Evolutionary conservation across 495 filamentous ascomycete species (phyloP).

Genomic region (Annulohypoxylon nitens): DNA sequence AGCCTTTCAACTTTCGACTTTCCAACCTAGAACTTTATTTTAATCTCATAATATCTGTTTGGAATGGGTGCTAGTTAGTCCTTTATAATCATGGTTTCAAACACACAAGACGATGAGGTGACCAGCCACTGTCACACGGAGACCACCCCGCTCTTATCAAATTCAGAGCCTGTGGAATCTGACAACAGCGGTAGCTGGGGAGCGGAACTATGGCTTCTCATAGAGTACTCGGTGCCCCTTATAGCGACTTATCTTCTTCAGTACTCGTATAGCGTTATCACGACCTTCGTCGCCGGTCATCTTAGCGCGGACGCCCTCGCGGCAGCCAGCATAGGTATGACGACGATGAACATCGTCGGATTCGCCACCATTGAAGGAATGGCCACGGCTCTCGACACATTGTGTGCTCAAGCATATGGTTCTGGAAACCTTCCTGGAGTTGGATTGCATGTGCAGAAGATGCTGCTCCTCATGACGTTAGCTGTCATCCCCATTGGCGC

Average conservation of each 20-base stretch:
- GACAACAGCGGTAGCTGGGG: slow-evolving; percentile 24
- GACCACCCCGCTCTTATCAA: slow-evolving; percentile 28
- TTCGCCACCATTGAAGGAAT: slow-evolving; percentile 80
- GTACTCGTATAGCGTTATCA: slow-evolving; percentile 78
- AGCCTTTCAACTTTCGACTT: background rate
- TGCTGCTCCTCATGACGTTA: slow-evolving; percentile 74
- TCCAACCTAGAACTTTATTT: background rate
- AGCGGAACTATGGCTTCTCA: slow-evolving; percentile 53
- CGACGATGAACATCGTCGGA: slow-evolving; percentile 72
- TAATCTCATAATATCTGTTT: background rate
- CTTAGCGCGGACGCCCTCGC: slow-evolving; percentile 73
- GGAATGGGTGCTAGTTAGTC: background rate
- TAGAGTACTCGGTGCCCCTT: slow-evolving; percentile 72
- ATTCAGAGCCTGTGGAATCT: slow-evolving; percentile 15
- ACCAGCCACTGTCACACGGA: slow-evolving; percentile 10
- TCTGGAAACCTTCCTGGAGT: slow-evolving; percentile 76
- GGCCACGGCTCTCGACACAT: slow-evolving; percentile 78
- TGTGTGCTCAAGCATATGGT: slow-evolving; percentile 83
- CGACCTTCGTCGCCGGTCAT: slow-evolving; percentile 76
- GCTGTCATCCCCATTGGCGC: slow-evolving; percentile 75
- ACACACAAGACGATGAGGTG: slow-evolving; percentile 17
- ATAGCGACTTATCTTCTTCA: slow-evolving; percentile 81
- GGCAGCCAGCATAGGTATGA: slow-evolving; percentile 60
- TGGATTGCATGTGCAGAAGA: slow-evolving; percentile 78
- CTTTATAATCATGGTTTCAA: slow-evolving; percentile 14